phyloP scores from a whole-genome alignment of 2,329 filamentous ascomycete genomes.

The Neofusicoccum parvum region DNA sequence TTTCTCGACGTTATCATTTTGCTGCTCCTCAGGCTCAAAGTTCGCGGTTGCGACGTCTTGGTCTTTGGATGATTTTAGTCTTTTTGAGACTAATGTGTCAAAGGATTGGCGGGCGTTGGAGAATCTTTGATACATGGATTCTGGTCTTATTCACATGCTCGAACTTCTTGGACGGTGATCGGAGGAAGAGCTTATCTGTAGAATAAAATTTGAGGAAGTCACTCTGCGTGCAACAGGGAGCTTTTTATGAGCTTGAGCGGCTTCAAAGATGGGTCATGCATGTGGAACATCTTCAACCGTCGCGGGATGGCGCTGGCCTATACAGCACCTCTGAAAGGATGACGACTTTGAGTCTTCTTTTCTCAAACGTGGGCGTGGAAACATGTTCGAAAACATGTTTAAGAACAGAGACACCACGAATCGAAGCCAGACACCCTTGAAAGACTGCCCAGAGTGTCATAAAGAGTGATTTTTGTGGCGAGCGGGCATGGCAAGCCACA shows the following conservation, averaged over 20 bases:
- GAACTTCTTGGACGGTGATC: background rate
- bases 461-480: background rate
- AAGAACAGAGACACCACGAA: background rate
- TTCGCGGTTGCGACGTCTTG: background rate
- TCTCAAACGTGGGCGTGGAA: background rate
- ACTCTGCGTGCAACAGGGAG: background rate
- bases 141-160: background rate
- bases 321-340: background rate
- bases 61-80: background rate
- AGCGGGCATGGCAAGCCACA: background rate
- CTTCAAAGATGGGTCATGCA: background rate
- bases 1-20: background rate
- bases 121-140: slow-evolving; percentile 7
- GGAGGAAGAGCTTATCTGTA: background rate
- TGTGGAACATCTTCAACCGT: background rate
- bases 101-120: background rate
- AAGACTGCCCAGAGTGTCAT: background rate
- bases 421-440: background rate
- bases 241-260: background rate
- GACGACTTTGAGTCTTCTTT: background rate
- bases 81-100: background rate
- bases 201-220: slow-evolving; percentile 1
- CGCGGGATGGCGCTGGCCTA: background rate
- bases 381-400: background rate
- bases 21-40: background rate